Percentiles rank a stretch among this genome's conserved stretches.
These are phyloP conservation scores for Trypanosoma scelopori DNA, from an alignment of 208 protist species.

Conservation along the genomic window DNA sequence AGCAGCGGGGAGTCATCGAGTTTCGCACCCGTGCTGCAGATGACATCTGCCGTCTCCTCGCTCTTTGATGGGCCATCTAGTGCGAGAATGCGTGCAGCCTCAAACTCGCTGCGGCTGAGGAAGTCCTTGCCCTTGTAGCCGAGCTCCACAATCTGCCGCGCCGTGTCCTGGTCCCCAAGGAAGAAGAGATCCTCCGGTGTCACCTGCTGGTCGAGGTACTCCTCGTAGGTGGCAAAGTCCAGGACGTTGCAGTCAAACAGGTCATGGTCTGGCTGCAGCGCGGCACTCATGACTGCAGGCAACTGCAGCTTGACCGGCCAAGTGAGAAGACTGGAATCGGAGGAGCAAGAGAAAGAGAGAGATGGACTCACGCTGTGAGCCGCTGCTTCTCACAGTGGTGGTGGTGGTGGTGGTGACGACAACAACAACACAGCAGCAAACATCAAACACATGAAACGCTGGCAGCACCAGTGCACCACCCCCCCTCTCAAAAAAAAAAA, in stretches of 20 bases:
- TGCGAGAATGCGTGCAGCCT: conserved; percentile 73
- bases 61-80: conserved; percentile 81
- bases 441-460: too few relatives aligned
- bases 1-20: conserved; percentile 93
- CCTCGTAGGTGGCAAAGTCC: conserved; percentile 88
- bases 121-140: conserved; percentile 95
- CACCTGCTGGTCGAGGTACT: conserved; percentile 92
- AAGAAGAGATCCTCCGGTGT: conserved; percentile 89
- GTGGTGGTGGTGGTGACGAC: too few relatives aligned
- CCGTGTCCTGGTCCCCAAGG: conserved; percentile 93
- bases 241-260: conserved; percentile 78
- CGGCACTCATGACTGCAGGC: conserved; percentile 4
- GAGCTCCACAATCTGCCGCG: conserved; percentile 96
- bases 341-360: background rate
- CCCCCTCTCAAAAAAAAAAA: background rate
- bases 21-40: conserved; percentile 86
- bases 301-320: too few relatives aligned
- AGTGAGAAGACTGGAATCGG: conserved; percentile 2
- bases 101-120: conserved; percentile 88
- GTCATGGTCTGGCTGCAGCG: conserved; percentile 28
- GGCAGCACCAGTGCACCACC: background rate
- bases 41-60: conserved; percentile 76
- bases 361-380: too few relatives aligned
- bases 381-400: too few relatives aligned
- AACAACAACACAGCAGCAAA: too few relatives aligned